Evolutionary conservation across 179 eudicot species (phyloP).

Genomic region (Silene coronaria): DNA sequence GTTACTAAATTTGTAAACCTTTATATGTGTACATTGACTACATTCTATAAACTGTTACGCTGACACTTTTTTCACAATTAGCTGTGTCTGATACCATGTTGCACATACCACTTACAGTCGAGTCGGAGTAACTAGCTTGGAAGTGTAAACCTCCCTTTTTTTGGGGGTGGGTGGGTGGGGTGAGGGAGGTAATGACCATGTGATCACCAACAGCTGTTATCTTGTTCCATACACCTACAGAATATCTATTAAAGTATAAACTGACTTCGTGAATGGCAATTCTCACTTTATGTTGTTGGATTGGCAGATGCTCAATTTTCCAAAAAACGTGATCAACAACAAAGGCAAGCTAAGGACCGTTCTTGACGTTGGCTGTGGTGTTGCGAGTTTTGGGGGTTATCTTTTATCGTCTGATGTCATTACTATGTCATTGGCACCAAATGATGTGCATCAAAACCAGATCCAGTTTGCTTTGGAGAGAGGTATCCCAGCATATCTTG

Average conservation of each 20-base stretch:
- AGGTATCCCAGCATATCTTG: conserved; percentile 97
- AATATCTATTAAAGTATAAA: neutral
- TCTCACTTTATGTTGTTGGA: conserved; percentile 16
- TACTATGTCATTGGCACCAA: conserved; percentile 94
- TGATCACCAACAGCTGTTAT: too few species aligned
- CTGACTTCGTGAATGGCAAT: neutral
- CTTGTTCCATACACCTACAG: conserved; percentile 4
- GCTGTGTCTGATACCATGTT: too few species aligned
- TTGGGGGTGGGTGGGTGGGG: too few species aligned
- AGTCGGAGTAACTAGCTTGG: too few species aligned
- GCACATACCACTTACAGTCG: too few species aligned
- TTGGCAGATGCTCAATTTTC: conserved; percentile 85
- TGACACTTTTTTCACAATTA: too few species aligned
- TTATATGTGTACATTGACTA: neutral
- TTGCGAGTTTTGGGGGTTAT: conserved; percentile 96
- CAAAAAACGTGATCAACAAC: conserved; percentile 60
- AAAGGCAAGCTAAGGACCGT: conserved; percentile 76
- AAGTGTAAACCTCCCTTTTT: too few species aligned
- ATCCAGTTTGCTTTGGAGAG: conserved; percentile 96
- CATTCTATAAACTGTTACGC: too few species aligned
- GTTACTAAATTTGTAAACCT: neutral
- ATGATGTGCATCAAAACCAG: conserved; percentile 96
- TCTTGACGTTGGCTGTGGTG: conserved; percentile 97
- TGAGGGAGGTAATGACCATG: too few species aligned
- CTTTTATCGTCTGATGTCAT: conserved; percentile 78